Evolutionary conservation across 352 stramenopile species (phyloP), one percentile per base, ranked within the genome.

Genomic region (Peronospora farinosa): DNA sequence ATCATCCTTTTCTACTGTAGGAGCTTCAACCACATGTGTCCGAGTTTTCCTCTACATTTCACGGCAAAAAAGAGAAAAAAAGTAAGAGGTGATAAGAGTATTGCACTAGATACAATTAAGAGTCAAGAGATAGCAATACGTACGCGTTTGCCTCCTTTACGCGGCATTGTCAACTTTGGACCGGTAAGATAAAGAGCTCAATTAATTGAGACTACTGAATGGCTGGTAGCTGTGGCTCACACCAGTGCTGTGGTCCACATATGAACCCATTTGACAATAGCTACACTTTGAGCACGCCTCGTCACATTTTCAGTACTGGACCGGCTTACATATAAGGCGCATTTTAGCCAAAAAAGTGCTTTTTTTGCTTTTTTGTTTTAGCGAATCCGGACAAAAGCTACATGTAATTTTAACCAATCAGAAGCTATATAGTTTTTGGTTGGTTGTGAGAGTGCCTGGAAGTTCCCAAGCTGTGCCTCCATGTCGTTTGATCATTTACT

Each of bases 71-170:
- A 27, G 23, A 27, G 6, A 27, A 32, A 23, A 21, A 38, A 10
- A 23, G 28, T 10, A n/a, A 27, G 5, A n/a, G 8, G 11, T 16
- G 16, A 9, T 38, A 35, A 5, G n/a, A n/a, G n/a, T n/a, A n/a
- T 38, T 49, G 47, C 43, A 42, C 19, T 48, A n/a, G 8, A 50
- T 38, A 46, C n/a, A 13, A 5, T 2, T 35, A 5, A 51, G n/a
- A 23, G 21, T n/a, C 10, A 13, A 0, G 30, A 30, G 4, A 44
- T 28, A 28, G 1, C 10, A 0, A 31, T 30, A 84, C 83, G 64
- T 83, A 94, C 84, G 59, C 84, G 76, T 23, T 81, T 80, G 66
- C 84, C 84, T 82, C 76, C 80, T 78, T 91, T 92, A 45, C 74
- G 78, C 40, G 84, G 84, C 84, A 94, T 88, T 6, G 19, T 37